Evolutionary conservation across 2,329 filamentous ascomycete genomes (phyloP), one percentile per base, ranked within the genome.

Genomic region (Rhynchosporium graminicola): DNA sequence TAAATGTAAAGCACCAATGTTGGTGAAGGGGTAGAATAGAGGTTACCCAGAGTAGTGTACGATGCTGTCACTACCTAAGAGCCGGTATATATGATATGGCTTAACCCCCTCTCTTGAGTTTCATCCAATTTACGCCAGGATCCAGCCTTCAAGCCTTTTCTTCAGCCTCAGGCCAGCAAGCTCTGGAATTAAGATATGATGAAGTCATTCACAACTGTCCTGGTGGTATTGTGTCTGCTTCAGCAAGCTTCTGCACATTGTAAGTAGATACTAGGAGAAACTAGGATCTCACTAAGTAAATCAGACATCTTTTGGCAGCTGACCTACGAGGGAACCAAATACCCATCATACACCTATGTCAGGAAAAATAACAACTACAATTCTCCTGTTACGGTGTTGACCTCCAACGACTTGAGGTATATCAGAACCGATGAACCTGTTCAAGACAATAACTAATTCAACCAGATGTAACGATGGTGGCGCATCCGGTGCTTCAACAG

Each of bases 271-370:
- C 5, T 7, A 12, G 10, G 12, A 31, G 28, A 4, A n/a, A 20
- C 20, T 33, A 12, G 2, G 12, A 26, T 20, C 33, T 28, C 13
- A 20, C 62, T 66, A 48, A 62, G 40, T 26, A 3, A 15, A 48
- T 8, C 20, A 72, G 69, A 72, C 46, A 72, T 71, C 29, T 72
- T 72, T 48, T 48, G 70, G 38, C 65, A 61, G 12, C 59, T 72
- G n/a, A 71, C 65, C 0, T 52, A 69, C 56, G 64, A 57, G 13
- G 66, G 63, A 15, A 68, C 63, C 3, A 45, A 65, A 46, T 69
- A 67, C 42, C 61, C 70, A 3, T 80, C 76, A 2, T 87, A 86
- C 69, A 69, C 74, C 26, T 80, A 82, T 20, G 84, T 85, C 6
- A 74, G 77, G 20, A 75, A 74, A 40, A 73, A 72, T 50, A 69